Evolutionary conservation across 1,139 yeast genomes (phyloP), one percentile per base, ranked within the genome.

Genomic region (Hemisphaericaspora xylanilytica): DNA sequence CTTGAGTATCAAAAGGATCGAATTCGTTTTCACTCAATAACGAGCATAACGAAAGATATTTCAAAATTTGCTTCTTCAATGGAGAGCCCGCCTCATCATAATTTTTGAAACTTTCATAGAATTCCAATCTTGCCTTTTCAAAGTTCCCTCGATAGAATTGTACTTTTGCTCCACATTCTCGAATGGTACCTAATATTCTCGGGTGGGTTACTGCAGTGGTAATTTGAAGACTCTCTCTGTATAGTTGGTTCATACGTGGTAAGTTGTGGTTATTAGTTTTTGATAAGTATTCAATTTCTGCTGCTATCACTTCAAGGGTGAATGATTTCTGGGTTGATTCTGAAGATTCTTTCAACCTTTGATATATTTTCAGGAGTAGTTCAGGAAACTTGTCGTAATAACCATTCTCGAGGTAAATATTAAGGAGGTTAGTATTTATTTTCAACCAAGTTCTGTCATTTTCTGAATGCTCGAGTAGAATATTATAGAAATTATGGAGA

Each of bases 31-130:
- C 82, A 12, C 85, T 75, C 35, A 86, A 60, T 46, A 85, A 65
- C 7, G 85, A 79, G 21, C 87, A 76, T 9, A 85, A 55, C 3
- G 81, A 79, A 46, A 81, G 70, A 56, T 81, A 82, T 47, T 79
- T 78, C 46, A 86, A 66, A 4, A 81, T 76, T 25, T 74, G 66
- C 42, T 86, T 73, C 45, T 71, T 70, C 35, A 66, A 66, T 15
- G 67, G 58, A 40, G 85, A 79, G 1, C 94, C 95, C 20, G 87
- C 83, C 58, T 85, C 95, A 56, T 86, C 94, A 56, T 80, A 85
- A 47, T 76, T 81, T 50, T 82, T 81, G 59, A 86, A 86, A 38
- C 86, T 72, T 49, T 82, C 88, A 53, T 82, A 84, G 50, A 84
- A 82, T 44, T 77, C 83, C 33, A 71, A 65, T 27, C 85, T 71